phyloP scores from a whole-genome alignment of 495 filamentous ascomycete genomes.

The Elaphomyces granulatus region DNA sequence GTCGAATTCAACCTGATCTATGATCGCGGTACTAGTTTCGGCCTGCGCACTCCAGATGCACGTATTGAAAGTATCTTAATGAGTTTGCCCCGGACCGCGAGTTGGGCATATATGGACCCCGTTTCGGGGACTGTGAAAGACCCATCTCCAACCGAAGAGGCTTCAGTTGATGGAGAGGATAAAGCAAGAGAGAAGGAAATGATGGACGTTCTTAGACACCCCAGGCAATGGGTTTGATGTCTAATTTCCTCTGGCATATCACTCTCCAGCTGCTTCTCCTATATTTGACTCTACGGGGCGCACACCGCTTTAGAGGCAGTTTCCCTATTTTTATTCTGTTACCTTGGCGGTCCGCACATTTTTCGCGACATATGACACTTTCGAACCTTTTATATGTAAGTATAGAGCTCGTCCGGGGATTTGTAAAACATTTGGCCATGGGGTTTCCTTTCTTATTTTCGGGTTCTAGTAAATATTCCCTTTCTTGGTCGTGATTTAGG shows the following conservation, averaged over 20 bases:
- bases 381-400: no score
- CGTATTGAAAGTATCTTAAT: constrained; percentile 94
- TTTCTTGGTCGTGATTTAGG: no score
- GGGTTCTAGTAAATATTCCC: no score
- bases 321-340: no score
- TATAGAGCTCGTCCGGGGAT: no score
- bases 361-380: no score
- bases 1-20: constrained; percentile 99
- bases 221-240: constrained; percentile 74
- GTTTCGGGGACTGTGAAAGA: constrained; percentile 33
- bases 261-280: no score
- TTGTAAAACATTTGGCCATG: no score
- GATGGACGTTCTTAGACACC: constrained; percentile 69
- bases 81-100: constrained; percentile 85
- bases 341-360: no score
- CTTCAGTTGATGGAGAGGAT: constrained; percentile 34
- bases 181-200: constrained; percentile 48
- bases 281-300: neutral
- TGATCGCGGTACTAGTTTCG: constrained; percentile 91
- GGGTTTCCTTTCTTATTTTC: no score
- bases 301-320: no score
- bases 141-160: constrained; percentile 16
- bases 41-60: constrained; percentile 80
- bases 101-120: constrained; percentile 89
- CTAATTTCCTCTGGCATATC: no score